These are phyloP conservation scores for Phallus indusiatus DNA, from an alignment of 768 basidiomycete species.

Conservation along the genomic window DNA sequence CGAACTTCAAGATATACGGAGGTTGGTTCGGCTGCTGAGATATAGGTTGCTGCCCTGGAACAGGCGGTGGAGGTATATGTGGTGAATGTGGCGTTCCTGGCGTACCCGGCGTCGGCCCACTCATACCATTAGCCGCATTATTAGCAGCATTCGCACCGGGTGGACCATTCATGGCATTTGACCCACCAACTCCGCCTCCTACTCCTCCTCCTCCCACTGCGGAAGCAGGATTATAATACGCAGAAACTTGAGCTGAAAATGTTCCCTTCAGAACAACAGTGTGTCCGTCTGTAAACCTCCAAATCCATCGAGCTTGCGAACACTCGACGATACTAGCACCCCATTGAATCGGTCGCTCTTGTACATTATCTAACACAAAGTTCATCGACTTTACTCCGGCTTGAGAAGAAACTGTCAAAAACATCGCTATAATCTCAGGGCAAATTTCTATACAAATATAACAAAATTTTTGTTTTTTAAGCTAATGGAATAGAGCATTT, in stretches of 20 bases:
- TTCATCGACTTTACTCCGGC: slow-evolving; percentile 81
- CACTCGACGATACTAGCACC: slow-evolving; percentile 59
- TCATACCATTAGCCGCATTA: not conserved
- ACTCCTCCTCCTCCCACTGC: not conserved
- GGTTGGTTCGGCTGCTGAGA: slow-evolving; percentile 10
- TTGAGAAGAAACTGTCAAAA: slow-evolving; percentile 77
- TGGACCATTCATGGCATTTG: too few species aligned
- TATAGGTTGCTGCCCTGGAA: not conserved
- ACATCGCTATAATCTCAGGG: slow-evolving; percentile 63
- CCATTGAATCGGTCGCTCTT: slow-evolving; percentile 43
- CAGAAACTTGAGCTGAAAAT: slow-evolving; percentile 52
- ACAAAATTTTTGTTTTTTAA: not conserved
- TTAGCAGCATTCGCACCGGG: not conserved
- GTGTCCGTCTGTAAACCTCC: slow-evolving; percentile 71
- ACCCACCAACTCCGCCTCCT: too few species aligned
- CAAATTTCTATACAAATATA: slow-evolving; percentile 51
- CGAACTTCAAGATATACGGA: slow-evolving; percentile 46
- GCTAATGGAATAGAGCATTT: slow-evolving; percentile 1
- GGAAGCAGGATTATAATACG: slow-evolving; percentile 17
- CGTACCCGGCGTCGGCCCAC: not conserved
- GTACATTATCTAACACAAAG: slow-evolving; percentile 66
- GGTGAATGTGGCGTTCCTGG: not conserved
- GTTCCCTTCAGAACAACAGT: slow-evolving; percentile 69
- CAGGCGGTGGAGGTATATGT: slow-evolving; percentile 16
- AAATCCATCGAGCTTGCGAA: slow-evolving; percentile 69